phyloP scores from a whole-genome alignment of 129 eudicot genomes.

The Rutidosis leptorrhynchoides region DNA sequence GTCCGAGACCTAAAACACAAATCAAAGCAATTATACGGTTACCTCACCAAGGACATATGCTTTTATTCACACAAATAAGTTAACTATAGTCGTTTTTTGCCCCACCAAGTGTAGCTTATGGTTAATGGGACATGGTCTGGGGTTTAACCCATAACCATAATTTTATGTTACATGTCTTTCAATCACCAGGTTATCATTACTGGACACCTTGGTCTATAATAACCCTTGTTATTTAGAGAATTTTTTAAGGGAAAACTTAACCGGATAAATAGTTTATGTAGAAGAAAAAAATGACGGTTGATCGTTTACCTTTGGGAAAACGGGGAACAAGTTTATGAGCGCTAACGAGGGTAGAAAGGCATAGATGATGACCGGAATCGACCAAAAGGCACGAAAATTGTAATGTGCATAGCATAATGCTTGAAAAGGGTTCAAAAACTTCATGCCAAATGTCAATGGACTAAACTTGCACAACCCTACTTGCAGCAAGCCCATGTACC shows the following conservation, averaged over 20 bases:
- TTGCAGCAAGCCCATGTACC: constrained; percentile 53
- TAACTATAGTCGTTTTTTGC: neutral
- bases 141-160: no score
- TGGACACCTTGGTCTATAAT: no score
- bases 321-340: constrained; percentile 24
- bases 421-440: constrained; percentile 34
- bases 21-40: neutral
- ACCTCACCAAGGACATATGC: neutral
- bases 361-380: constrained; percentile 46
- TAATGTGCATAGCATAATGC: constrained; percentile 40
- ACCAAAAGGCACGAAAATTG: constrained; percentile 36
- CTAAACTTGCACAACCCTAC: constrained; percentile 26
- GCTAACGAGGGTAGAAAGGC: constrained; percentile 49
- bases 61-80: neutral
- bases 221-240: no score
- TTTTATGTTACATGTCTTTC: no score
- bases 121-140: no score
- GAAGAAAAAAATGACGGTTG: neutral
- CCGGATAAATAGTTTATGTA: neutral
- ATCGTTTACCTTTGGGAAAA: constrained; percentile 35
- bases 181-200: no score
- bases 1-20: constrained; percentile 38
- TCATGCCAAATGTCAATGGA: constrained; percentile 35
- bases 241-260: no score
- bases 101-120: neutral